Evolutionary conservation across 106 monocot species (phyloP), one percentile per base, ranked within the genome.

Genomic region (Dioscorea zingiberensis): DNA sequence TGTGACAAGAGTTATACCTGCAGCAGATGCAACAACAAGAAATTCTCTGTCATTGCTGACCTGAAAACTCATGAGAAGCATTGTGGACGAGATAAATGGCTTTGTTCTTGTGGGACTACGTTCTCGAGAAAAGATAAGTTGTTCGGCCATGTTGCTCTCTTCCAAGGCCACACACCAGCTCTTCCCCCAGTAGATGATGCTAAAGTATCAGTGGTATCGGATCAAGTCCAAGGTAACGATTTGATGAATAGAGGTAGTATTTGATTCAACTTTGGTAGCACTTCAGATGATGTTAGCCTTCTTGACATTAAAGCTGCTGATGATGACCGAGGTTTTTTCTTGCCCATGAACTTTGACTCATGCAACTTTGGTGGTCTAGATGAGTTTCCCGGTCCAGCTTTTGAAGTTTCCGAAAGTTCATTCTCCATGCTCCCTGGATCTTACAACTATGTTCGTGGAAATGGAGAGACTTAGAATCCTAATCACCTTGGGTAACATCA

Each of bases 11-110:
- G 76, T 27, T 85, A 85, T 58, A 81, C 68, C 14, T 93, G 93
- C 58, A 78, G 83, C 54, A 60, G 83, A 57, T 93, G 93, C 72
- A 73, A 86, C 47, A 71, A 47, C 27, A 93, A 93, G 76, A 85
- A 83, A 59, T 93, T 93, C 44, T 93, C 93, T 2, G 86, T 93
- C 27, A 68, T 89, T 18, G 88, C 88, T 3, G 89, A 93, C 64
- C 78, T 93, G 27, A 93, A 89, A 59, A 93, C 93, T 55, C 93
- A 93, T 51, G 93, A 93, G 85, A 93, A 93, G 78, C 93, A 93
- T 65, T 89, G 89, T 15, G 89, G 93, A 6, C 75, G 71, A 2
- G 76, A 93, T 57, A 83, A 76, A 60, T 89, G 88, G 88, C 54
- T 89, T 25, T 93, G 93, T 57, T 89, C 93, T 3, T 93, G 93